Evolutionary conservation across 805 yeast species (phyloP), one percentile per base, ranked within the genome.

Genomic region (Saccharomycodes ludwigii): DNA sequence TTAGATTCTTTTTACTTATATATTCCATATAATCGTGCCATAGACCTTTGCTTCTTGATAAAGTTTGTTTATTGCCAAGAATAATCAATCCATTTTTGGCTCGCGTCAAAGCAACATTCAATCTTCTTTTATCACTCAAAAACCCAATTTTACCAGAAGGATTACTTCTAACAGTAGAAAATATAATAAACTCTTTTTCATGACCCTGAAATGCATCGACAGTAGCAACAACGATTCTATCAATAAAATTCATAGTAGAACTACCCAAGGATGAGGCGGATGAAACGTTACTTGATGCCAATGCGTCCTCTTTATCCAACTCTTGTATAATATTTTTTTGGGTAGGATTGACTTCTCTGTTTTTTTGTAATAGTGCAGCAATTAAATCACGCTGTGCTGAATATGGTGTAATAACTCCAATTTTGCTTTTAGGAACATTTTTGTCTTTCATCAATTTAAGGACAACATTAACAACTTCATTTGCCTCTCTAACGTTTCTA

Each of bases 171-270:
- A 84, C 95, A 46, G 91, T 72, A 3, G 91, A 73, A 38, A 84
- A 61, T 15, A 85, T 66, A 24, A 84, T 76, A 35, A 74, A 76
- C 45, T 80, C 85, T 56, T 82, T 84, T 46, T 83, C 95, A 44
- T 94, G 66, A 19, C 95, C 95, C 56, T 84, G 95, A 59, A 84
- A 84, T 2, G 95, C 91, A 54, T 84, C 95, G n/a, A 84, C 79
- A 0, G 83, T 54, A 11, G 69, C 63, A 41, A 71, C 57, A 56
- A 66, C 58, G 12, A 67, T 48, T 4, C 65, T 67, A 32, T 63
- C 59, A 24, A 68, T 43, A 21, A 55, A 55, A 34, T 57, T 56
- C 24, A 53, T 46, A 13, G 50, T 47, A n/a, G n/a, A n/a, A n/a
- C n/a, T n/a, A n/a, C n/a, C n/a, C n/a, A n/a, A n/a, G n/a, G n/a